A percentile compares a stretch with the other conserved stretches of the same genome.
These are phyloP conservation scores for Agrocybe chaxingu DNA, from an alignment of 768 basidiomycete species.

Conservation along the genomic window DNA sequence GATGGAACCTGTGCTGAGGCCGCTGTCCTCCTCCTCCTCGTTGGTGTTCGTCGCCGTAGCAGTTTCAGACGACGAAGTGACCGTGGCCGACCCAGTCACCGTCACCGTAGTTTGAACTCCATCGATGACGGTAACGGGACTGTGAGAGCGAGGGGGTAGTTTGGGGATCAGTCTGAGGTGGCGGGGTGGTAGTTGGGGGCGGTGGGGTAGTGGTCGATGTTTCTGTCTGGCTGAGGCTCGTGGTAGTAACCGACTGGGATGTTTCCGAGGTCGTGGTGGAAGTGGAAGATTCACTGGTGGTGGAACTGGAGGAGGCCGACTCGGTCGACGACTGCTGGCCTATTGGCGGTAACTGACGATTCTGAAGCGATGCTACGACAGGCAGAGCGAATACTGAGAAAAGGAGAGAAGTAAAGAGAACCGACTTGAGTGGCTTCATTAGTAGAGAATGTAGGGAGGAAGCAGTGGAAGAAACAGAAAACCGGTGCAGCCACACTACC, in stretches of 20 bases:
- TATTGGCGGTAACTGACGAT: background rate
- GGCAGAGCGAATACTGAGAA: slow-evolving; percentile 4
- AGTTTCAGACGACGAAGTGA: slow-evolving; percentile 22
- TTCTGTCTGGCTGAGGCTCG: background rate
- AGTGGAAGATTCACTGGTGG: slow-evolving; percentile 14
- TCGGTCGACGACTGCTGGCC: slow-evolving; percentile 10
- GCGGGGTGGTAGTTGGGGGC: slow-evolving; percentile 5
- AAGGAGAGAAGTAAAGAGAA: background rate
- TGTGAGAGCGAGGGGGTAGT: slow-evolving; percentile 4
- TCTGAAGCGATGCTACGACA: background rate
- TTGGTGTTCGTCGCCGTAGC: slow-evolving; percentile 19
- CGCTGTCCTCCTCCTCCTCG: slow-evolving; percentile 19
- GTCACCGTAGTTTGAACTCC: slow-evolving; percentile 25
- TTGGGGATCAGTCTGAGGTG: slow-evolving; percentile 7
- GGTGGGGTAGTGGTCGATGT: slow-evolving; percentile 9
- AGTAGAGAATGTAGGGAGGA: background rate
- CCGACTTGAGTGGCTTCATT: background rate
- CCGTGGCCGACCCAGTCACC: slow-evolving; percentile 14
- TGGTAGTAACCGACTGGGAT: slow-evolving; percentile 8
- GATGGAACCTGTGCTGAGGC: slow-evolving; percentile 70
- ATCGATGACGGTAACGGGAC: slow-evolving; percentile 11
- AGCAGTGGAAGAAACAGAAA: background rate
- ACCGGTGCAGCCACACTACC: background rate
- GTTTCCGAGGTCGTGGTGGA: slow-evolving; percentile 11
- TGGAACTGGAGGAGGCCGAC: slow-evolving; percentile 9